Evolutionary conservation across 1,284 basidiomycete genomes (phyloP).

Genomic region (Cystobasidiaceae sp.): DNA sequence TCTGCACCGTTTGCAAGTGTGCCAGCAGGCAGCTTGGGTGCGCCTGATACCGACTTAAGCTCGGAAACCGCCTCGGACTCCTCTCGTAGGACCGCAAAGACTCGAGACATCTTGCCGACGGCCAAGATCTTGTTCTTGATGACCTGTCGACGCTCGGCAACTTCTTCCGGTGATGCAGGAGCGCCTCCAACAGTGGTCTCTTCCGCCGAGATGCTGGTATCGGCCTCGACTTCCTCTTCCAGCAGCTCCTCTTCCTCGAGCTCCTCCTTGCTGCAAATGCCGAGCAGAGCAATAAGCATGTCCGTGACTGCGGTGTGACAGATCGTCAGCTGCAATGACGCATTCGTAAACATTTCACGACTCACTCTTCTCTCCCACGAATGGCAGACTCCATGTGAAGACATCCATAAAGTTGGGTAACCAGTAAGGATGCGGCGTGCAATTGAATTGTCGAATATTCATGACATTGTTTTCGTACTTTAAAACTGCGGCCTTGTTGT

Average conservation of each 20-base stretch:
- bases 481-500: constrained; percentile 91
- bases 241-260: constrained; percentile 72
- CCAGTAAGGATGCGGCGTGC: constrained; percentile 92
- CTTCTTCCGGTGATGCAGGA: constrained; percentile 46
- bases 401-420: constrained; percentile 99
- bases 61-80: constrained; percentile 97
- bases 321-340: constrained; percentile 47
- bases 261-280: constrained; percentile 91
- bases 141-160: constrained; percentile 67
- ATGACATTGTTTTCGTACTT: constrained; percentile 96
- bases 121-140: constrained; percentile 99
- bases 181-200: constrained; percentile 6
- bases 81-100: constrained; percentile 90
- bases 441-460: constrained; percentile 92
- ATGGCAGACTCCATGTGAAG: constrained; percentile 97
- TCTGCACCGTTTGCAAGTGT: constrained; percentile 83
- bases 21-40: constrained; percentile 74
- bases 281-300: constrained; percentile 90
- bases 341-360: constrained; percentile 26
- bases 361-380: constrained; percentile 94
- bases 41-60: constrained; percentile 82
- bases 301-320: constrained; percentile 68
- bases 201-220: neutral
- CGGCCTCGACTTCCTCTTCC: constrained; percentile 28
- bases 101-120: constrained; percentile 90